These are phyloP conservation scores for Anthostomella pinea DNA, from an alignment of 2,329 filamentous ascomycete species.

Conservation along the genomic window DNA sequence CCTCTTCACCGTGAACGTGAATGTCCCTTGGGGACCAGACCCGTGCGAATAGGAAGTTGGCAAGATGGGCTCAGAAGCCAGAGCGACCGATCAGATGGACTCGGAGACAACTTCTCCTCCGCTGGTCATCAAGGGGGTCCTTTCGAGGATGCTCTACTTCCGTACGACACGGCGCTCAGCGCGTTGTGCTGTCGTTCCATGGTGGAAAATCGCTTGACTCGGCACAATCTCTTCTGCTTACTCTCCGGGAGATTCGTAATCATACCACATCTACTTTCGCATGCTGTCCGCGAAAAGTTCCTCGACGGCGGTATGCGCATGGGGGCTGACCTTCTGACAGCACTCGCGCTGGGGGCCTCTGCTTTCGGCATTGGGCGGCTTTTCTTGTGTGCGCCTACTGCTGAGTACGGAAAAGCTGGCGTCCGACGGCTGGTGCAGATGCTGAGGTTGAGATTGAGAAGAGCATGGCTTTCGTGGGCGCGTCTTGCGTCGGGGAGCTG, in stretches of 20 bases:
- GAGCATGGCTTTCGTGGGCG: conserved; percentile 10
- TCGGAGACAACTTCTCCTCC: conserved; percentile 6
- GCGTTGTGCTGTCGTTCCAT: conserved; percentile 12
- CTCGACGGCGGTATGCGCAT: conserved; percentile 53
- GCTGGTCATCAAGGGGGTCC: conserved; percentile 12
- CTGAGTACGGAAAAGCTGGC: conserved; percentile 10
- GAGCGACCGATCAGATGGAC: conserved; percentile 13
- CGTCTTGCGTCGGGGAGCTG: conserved; percentile 2
- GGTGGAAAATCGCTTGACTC: conserved; percentile 53
- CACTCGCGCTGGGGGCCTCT: conserved; percentile 49
- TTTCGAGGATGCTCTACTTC: conserved; percentile 9
- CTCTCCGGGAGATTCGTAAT: conserved; percentile 49
- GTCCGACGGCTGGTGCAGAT: conserved; percentile 6
- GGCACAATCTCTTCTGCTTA: conserved; percentile 46
- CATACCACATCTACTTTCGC: conserved; percentile 35
- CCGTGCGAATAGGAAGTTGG: too few species aligned
- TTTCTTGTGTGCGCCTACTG: conserved; percentile 37
- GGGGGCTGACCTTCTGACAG: conserved; percentile 54
- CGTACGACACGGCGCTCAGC: conserved; percentile 6
- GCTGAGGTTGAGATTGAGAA: conserved; percentile 13
- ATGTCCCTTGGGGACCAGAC: too few species aligned
- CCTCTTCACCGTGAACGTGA: too few species aligned
- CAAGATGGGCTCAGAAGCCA: conserved; percentile 3
- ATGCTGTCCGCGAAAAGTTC: conserved; percentile 46
- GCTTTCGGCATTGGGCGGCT: conserved; percentile 53